Evolutionary conservation across 169 alveolate species (phyloP), one percentile per base, ranked within the genome.

Genomic region (Sarcocystis neurona): DNA sequence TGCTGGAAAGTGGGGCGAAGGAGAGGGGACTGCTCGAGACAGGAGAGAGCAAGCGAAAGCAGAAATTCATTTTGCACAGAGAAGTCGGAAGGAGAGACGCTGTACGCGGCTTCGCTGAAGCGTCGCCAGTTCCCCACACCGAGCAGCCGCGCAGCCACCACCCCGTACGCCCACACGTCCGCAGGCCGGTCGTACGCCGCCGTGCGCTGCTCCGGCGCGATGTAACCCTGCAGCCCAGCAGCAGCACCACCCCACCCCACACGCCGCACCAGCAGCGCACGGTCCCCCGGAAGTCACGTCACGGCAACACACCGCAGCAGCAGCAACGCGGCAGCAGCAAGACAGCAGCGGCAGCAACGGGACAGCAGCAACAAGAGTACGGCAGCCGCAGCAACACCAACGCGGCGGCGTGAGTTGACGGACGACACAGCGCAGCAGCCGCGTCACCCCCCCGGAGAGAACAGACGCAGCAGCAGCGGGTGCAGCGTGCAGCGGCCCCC

Each of bases 151-250:
- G 92, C 89, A n/a, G 75, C 47, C 23, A 85, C 79, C n/a, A 89
- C 92, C 34, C 92, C 92, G 50, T 82, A 89, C 63, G 90, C 84
- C 92, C 92, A 89, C 10, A 89, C 92, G 63, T 89, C 92, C 15
- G 92, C 92, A 8, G 92, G 90, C 18, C 92, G 47, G 68, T 82
- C 92, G 87, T 89, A 89, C 56, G 85, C 89, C 12, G 86, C 85
- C 58, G 90, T 82, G 37, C 87, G 77, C 72, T 89, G 92, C 72
- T 89, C 92, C 27, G 92, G 92, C 44, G 92, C 92, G 46, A 89
- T 89, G 77, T 89, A 89, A 0, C 92, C 92, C 79, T 87, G 84
- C 37, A 53, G 37, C 43, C 44, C 44, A 47, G 66, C 82, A 78
- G 39, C 47, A 68, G 46, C 78, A 68, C 10, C 63, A n/a, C n/a